Conservation (phyloP, 139 green algal genomes). For the Monoraphidium neglectum region DNA sequence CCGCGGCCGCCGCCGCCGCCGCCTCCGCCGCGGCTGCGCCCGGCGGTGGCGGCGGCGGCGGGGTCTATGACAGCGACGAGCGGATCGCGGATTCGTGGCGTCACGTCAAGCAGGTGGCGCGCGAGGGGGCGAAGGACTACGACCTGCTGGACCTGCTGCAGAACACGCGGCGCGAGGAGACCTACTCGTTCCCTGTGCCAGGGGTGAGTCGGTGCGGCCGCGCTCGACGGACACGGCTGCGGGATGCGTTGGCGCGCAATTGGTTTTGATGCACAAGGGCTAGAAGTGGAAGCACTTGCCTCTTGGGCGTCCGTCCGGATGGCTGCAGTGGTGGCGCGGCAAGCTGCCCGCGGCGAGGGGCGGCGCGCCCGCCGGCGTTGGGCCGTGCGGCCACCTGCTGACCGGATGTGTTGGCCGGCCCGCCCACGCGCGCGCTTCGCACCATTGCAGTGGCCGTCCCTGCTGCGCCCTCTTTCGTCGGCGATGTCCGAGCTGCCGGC, state of each 20-base stretch:
- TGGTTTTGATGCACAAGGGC: too few relatives aligned
- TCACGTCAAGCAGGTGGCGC: conserved; percentile 50
- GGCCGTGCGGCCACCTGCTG: not conserved
- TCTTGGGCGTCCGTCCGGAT: too few relatives aligned
- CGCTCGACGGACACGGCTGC: too few relatives aligned
- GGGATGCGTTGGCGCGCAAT: too few relatives aligned
- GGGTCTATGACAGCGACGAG: conserved; percentile 5
- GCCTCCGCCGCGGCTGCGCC: too few relatives aligned
- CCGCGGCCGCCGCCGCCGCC: too few relatives aligned
- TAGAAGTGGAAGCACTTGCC: too few relatives aligned
- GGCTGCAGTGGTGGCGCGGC: too few relatives aligned
- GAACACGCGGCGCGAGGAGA: conserved; percentile 64
- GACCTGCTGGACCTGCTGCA: conserved; percentile 74
- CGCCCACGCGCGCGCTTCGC: not conserved
- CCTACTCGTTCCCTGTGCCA: conserved; percentile 65
- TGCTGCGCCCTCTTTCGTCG: conserved; percentile 63
- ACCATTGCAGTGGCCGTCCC: conserved; percentile 73
- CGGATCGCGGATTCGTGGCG: conserved; percentile 54
- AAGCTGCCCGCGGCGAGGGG: not conserved
- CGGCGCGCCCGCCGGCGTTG: not conserved
- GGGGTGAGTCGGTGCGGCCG: conserved; percentile 74
- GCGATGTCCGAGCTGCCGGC: conserved; percentile 69
- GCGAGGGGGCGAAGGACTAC: conserved; percentile 37
- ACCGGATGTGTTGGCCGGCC: not conserved
- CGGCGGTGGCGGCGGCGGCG: not conserved